phyloP scores from a whole-genome alignment of 2,329 filamentous ascomycete genomes.

The Penicillium fuscoglaucum region DNA sequence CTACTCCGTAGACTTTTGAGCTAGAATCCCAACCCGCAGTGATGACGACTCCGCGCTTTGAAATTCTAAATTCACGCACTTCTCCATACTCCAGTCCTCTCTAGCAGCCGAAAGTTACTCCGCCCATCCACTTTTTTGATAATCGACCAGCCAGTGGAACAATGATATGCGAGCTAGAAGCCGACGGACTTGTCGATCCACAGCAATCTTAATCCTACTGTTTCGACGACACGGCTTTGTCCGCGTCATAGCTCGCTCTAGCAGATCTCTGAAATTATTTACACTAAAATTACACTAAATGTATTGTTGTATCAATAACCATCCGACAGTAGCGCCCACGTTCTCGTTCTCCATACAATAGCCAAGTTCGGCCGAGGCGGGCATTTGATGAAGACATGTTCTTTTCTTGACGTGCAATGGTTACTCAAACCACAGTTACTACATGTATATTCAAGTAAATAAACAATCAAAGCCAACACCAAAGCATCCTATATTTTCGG shows the following conservation, averaged over 20 bases:
- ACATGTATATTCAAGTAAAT: neutral
- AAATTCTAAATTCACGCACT: neutral
- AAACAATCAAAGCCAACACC: neutral
- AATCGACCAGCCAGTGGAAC: neutral
- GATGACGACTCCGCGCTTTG: neutral
- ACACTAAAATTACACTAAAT: neutral
- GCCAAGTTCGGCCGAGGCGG: neutral
- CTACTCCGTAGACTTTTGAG: neutral
- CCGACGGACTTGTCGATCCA: slow-evolving; percentile 12
- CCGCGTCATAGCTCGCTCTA: slow-evolving; percentile 19
- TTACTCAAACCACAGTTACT: neutral
- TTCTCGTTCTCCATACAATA: neutral
- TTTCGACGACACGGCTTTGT: neutral
- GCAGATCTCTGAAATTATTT: neutral
- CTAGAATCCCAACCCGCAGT: neutral
- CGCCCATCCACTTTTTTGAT: slow-evolving; percentile 1
- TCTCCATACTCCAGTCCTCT: neutral
- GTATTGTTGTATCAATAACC: neutral
- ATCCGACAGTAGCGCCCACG: neutral
- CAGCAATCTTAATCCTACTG: slow-evolving; percentile 19
- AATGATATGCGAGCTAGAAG: slow-evolving; percentile 11
- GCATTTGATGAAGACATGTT: neutral
- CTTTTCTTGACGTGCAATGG: neutral
- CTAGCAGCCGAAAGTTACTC: neutral
- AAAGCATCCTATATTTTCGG: neutral